A percentile compares a stretch with the other conserved stretches of the same genome.
Evolutionary conservation across 164 flowering plant genomes (phyloP).

Genomic region (Magnolia changhungtana): DNA sequence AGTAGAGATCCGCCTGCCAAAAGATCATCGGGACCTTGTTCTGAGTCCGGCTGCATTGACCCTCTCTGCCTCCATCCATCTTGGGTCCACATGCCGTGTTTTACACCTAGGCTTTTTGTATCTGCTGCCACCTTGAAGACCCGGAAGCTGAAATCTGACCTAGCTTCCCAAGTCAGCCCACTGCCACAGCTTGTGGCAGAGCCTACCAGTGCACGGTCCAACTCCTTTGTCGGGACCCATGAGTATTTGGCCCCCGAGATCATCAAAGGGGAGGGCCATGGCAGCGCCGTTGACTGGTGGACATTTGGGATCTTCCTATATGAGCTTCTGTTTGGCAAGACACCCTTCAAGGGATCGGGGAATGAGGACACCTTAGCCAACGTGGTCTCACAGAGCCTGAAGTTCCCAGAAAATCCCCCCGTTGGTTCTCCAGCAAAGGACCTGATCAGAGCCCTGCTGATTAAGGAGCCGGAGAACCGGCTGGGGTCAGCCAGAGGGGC

Average conservation of each 20-base stretch:
- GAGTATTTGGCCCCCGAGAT: conserved; percentile 94
- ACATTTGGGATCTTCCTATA: conserved; percentile 74
- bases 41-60: conserved; percentile 66
- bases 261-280: conserved; percentile 82
- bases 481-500: conserved; percentile 79
- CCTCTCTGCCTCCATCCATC: conserved; percentile 82
- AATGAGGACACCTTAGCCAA: conserved; percentile 73
- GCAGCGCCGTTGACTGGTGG: conserved; percentile 98
- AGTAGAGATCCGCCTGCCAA: conserved; percentile 27
- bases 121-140: conserved; percentile 39
- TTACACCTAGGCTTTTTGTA: conserved; percentile 46
- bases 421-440: conserved; percentile 69
- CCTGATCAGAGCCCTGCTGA: conserved; percentile 54
- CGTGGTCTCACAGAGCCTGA: conserved; percentile 61
- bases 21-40: conserved; percentile 43
- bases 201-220: conserved; percentile 83
- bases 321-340: conserved; percentile 72
- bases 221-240: conserved; percentile 91
- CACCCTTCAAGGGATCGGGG: conserved; percentile 75
- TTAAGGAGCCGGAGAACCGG: conserved; percentile 72
- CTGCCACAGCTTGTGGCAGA: conserved; percentile 82
- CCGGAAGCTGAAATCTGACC: conserved; percentile 46
- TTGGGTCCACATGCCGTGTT: conserved; percentile 67
- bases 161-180: conserved; percentile 40
- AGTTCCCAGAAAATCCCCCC: conserved; percentile 52